These are phyloP conservation scores for Ustilago cynodontis DNA, from an alignment of 1,284 basidiomycete species.

Conservation along the genomic window DNA sequence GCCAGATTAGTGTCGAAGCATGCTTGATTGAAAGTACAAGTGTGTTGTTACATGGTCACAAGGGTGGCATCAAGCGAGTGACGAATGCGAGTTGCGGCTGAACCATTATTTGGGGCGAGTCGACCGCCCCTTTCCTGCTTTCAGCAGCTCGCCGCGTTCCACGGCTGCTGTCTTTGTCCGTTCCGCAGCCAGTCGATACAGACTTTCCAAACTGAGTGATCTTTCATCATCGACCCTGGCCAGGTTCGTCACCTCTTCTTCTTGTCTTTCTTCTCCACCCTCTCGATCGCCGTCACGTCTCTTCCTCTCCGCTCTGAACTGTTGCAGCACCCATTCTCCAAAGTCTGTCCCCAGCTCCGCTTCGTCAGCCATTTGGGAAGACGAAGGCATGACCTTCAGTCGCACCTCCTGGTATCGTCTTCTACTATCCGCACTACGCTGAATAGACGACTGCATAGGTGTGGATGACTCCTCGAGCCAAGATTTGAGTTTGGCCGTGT, in stretches of 20 bases:
- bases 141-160: constrained; percentile 27
- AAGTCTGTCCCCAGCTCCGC: constrained; percentile 11
- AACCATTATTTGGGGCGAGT: constrained; percentile 7
- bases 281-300: background rate
- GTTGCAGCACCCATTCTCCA: constrained; percentile 28
- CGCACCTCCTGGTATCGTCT: constrained; percentile 19
- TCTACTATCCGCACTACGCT: constrained; percentile 16
- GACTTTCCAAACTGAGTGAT: constrained; percentile 11
- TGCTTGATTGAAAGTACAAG: background rate
- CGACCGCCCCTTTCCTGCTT: background rate
- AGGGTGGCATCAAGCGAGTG: no score
- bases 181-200: constrained; percentile 33
- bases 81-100: no score
- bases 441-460: constrained; percentile 23
- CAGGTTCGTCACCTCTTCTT: background rate
- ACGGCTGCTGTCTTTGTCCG: constrained; percentile 37
- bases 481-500: constrained; percentile 39
- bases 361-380: no score
- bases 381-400: constrained; percentile 23
- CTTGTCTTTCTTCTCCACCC: background rate
- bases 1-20: background rate
- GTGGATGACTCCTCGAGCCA: constrained; percentile 31
- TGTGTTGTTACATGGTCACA: background rate
- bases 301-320: constrained; percentile 22
- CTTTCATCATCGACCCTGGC: constrained; percentile 8